Base-by-base conservation (phyloP, 306 rosid genomes). In the Dalbergia oliveri region DNA sequence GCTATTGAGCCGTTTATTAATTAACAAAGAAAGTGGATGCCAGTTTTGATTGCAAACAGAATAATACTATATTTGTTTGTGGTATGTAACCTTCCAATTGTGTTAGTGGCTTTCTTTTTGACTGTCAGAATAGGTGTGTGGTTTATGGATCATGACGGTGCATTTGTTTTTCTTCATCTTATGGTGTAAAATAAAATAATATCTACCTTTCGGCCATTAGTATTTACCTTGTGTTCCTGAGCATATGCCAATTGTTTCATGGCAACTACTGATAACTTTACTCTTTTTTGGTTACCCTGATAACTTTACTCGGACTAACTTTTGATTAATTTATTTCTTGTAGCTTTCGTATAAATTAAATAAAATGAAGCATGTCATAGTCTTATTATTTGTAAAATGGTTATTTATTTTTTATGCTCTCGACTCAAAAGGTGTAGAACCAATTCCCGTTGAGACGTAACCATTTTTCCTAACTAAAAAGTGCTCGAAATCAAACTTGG, bases 161-260 rank as follows among this genome's bases (percentile, higher is more conserved):
- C 65, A 37, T 62, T 79, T 61, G 47, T 35, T 60, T 43, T 43
- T 79, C 8, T 9, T 79, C 49, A 49, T 71, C 72, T 71, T 61
- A 26, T 60, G 53, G 64, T 34, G 35, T 44, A 26, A 58, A 57
- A 43, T 44, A 26, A 58, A 57, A 43, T 45, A 78, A 34, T 66
- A 11, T 44, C 1, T 26, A 21, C 58, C 60, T n/a, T 44, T 57
- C 9, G 21, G 37, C 49, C 35, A 33, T 34, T 45, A 49, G 18
- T 44, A 26, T 26, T 45, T 43, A 12, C 71, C 79, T 61, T n/a
- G 8, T 75, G 71, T 47, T 62, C 16, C 51, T 5, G 12, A 50
- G 9, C 15, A 18, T 35, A 37, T 51, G 35, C 47, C 56, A 35
- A 4, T 35, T 16, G 19, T 12, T 26, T 44, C 43, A 50, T 65